Evolutionary conservation across 805 yeast genomes (phyloP).

Genomic region (Saturnispora kantuleensis): DNA sequence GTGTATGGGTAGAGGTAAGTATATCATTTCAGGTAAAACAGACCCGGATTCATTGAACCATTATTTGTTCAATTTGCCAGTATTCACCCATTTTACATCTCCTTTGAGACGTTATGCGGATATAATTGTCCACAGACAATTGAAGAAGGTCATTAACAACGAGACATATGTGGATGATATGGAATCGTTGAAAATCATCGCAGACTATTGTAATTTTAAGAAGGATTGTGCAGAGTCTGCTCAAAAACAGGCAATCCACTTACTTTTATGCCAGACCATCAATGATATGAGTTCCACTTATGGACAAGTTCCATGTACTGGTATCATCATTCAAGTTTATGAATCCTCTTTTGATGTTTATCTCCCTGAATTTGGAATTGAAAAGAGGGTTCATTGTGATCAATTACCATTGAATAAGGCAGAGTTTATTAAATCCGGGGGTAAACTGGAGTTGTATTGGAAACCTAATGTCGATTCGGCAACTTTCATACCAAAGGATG

Average conservation of each 20-base stretch:
- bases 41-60: slow-evolving; percentile 73
- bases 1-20: slow-evolving; percentile 77
- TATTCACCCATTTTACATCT: slow-evolving; percentile 88
- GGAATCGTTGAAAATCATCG: slow-evolving; percentile 66
- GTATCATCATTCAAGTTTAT: slow-evolving; percentile 83
- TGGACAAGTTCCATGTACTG: slow-evolving; percentile 78
- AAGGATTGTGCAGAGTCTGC: slow-evolving; percentile 90
- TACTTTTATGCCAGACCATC: slow-evolving; percentile 73
- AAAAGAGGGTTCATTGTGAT: slow-evolving; percentile 94
- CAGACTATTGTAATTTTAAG: slow-evolving; percentile 91
- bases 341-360: slow-evolving; percentile 93
- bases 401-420: slow-evolving; percentile 89
- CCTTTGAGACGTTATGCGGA: slow-evolving; percentile 92
- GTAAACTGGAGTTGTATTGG: slow-evolving; percentile 81
- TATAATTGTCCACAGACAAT: slow-evolving; percentile 83
- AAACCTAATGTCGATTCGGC: slow-evolving; percentile 89
- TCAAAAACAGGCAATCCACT: slow-evolving; percentile 90
- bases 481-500: slow-evolving; percentile 85
- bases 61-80: slow-evolving; percentile 70
- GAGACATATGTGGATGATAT: slow-evolving; percentile 42
- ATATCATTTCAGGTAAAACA: slow-evolving; percentile 78
- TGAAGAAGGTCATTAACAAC: slow-evolving; percentile 50
- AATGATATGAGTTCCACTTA: slow-evolving; percentile 61
- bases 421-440: slow-evolving; percentile 65
- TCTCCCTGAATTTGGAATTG: slow-evolving; percentile 88